Percentiles rank a stretch among this genome's conserved stretches.
Evolutionary conservation across 306 rosid genomes (phyloP).

Genomic region (Dryas drummondii): DNA sequence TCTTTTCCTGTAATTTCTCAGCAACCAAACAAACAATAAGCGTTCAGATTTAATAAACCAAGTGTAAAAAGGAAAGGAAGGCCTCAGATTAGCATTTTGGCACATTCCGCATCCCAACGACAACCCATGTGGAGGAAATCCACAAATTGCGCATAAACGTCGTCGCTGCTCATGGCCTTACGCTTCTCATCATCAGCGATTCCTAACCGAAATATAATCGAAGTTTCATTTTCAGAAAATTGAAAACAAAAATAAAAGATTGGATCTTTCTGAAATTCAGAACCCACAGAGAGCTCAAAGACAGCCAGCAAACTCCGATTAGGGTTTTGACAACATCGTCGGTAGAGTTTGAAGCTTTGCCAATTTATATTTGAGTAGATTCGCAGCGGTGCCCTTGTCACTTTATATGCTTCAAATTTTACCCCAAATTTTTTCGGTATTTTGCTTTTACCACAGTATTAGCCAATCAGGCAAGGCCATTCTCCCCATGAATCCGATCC

Average conservation of each 20-base stretch:
- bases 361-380: neutral
- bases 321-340: neutral
- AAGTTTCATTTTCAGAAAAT: neutral
- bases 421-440: no score
- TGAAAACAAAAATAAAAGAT: neutral
- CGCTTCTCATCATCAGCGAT: constrained; percentile 20
- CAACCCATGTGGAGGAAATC: constrained; percentile 45
- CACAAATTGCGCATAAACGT: constrained; percentile 52
- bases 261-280: neutral
- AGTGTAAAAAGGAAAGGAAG: neutral
- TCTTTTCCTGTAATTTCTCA: neutral
- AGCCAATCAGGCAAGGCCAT: no score
- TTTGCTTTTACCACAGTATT: no score
- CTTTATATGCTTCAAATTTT: no score
- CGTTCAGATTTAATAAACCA: neutral
- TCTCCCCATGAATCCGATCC: no score
- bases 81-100: constrained; percentile 86
- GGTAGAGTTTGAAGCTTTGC: neutral
- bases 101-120: constrained; percentile 67
- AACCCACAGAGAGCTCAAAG: neutral
- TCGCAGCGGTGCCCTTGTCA: no score
- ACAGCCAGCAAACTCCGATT: neutral
- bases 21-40: neutral
- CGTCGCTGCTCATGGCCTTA: constrained; percentile 38
- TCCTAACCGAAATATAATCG: neutral